phyloP scores from a whole-genome alignment of 1,139 yeast genomes.

The Pichiaceae sp. region DNA sequence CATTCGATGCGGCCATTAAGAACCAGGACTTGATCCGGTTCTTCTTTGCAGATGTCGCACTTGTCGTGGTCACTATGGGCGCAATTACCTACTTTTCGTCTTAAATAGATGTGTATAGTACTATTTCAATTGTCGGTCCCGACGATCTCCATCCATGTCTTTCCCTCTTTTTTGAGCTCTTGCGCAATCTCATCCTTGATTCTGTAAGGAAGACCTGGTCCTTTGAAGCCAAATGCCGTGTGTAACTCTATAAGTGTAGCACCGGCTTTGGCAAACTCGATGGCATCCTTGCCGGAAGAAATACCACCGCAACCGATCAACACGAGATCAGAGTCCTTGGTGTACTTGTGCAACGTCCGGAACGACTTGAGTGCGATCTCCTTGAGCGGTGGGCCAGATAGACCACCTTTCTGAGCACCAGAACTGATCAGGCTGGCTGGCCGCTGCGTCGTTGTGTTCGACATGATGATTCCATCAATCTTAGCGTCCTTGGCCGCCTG shows the following conservation, averaged over 20 bases:
- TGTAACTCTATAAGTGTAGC: conserved; percentile 81
- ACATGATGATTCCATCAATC: conserved; percentile 86
- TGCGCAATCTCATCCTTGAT: conserved; percentile 66
- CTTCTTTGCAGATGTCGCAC: conserved; percentile 31
- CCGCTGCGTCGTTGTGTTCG: conserved; percentile 85
- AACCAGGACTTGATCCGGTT: conserved; percentile 32
- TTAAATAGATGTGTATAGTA: not conserved
- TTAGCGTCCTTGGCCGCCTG: conserved; percentile 66
- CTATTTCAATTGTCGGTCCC: conserved; percentile 34
- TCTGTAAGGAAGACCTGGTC: conserved; percentile 79
- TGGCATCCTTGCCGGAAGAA: conserved; percentile 71
- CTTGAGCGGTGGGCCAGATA: conserved; percentile 88
- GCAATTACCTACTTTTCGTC: conserved; percentile 10
- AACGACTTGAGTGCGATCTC: conserved; percentile 70
- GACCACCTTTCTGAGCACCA: conserved; percentile 69
- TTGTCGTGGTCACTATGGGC: conserved; percentile 31
- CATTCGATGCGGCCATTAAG: conserved; percentile 20
- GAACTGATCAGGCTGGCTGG: conserved; percentile 48
- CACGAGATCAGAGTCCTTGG: conserved; percentile 65
- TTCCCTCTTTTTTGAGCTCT: conserved; percentile 64
- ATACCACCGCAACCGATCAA: conserved; percentile 95
- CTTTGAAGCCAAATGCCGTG: conserved; percentile 87
- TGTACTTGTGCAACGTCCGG: conserved; percentile 57
- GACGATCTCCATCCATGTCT: conserved; percentile 74
- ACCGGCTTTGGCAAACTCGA: conserved; percentile 91